Base-by-base conservation (phyloP, 208 protist genomes). In the Tritrichomonas musculus region DNA sequence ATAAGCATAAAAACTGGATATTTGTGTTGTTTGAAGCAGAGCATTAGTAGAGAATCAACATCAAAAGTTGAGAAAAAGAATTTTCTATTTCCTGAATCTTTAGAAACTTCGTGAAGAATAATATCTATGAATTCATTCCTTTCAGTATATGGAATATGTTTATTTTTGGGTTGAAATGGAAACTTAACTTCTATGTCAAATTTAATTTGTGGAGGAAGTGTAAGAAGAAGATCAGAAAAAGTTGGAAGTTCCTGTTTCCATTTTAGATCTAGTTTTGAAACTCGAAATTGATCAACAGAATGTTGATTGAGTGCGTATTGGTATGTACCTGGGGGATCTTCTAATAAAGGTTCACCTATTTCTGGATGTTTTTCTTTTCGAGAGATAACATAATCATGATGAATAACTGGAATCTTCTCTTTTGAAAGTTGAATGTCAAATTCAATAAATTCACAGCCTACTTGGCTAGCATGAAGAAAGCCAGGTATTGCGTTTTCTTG, bases 31-130 rank as follows among this genome's bases (percentile, higher is more conserved):
- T 88, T 88, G 44, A 27, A n/a, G 17, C 11, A 13, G 5, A 88
- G 47, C 77, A 88, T 88, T 22, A 57, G 5, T 47, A 88, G 8
- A 8, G 27, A 25, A 9, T 41, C 25, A 20, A 49, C 17, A 36
- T 47, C 44, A 88, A 88, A 88, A 9, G 47, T 14, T 39, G 77
- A 88, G 47, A 88, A 88, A 47, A 88, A 88, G n/a, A 88, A 14
- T 57, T 53, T 33, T 53, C 77, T 25, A 57, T 88, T 47, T 22
- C n/a, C 47, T 33, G 1, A 5, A 39, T 57, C 33, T 33, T 33
- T 27, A 57, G 33, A 33, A 44, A 88, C 57, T 57, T 88, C 77
- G 17, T 53, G 27, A 57, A 88, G 20, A 39, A 88, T 30, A 39
- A 20, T 25, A n/a, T 88, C 41, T 17, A 88, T 44, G 47, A 88